A percentile compares a stretch with the other conserved stretches of the same genome.
Evolutionary conservation across 2,329 filamentous ascomycete species (phyloP).

Genomic region (Colletotrichum navitas): DNA sequence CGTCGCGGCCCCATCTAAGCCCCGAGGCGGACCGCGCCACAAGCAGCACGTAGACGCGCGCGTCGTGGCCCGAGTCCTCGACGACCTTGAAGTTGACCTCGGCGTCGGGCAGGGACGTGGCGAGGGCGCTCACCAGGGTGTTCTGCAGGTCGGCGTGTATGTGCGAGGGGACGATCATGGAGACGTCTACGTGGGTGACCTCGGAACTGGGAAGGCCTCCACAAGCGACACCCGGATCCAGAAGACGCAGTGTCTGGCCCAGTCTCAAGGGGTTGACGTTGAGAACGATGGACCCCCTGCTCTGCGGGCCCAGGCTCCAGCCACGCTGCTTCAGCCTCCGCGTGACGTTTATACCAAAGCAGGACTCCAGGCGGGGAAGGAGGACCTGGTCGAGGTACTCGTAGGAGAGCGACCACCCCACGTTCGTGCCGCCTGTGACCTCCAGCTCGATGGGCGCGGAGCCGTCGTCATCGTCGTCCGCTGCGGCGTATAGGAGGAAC

Average conservation of each 20-base stretch:
- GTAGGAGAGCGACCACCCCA: conserved; percentile 67
- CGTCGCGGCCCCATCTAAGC: conserved; percentile 64
- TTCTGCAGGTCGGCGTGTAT: conserved; percentile 58
- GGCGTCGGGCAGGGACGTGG: conserved; percentile 56
- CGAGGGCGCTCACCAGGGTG: conserved; percentile 56
- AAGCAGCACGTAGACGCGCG: conserved; percentile 68
- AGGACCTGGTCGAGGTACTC: conserved; percentile 74
- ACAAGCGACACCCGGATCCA: conserved; percentile 44
- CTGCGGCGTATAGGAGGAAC: conserved; percentile 65
- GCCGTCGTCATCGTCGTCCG: conserved; percentile 52
- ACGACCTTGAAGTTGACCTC: conserved; percentile 59
- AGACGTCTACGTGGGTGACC: conserved; percentile 63
- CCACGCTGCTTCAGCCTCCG: conserved; percentile 60
- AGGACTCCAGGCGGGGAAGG: conserved; percentile 64
- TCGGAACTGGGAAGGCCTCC: conserved; percentile 46
- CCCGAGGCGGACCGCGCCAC: conserved; percentile 63
- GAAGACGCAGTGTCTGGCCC: conserved; percentile 54
- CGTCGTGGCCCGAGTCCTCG: conserved; percentile 65
- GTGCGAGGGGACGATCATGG: conserved; percentile 62
- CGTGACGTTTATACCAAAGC: conserved; percentile 63
- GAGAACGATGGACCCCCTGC: conserved; percentile 60
- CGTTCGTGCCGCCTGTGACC: conserved; percentile 71
- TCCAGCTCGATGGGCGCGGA: conserved; percentile 56
- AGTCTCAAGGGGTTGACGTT: conserved; percentile 51
- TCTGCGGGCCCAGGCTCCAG: conserved; percentile 62